phyloP scores from a whole-genome alignment of 768 basidiomycete genomes.

The Cystofilobasidium ferigula region DNA sequence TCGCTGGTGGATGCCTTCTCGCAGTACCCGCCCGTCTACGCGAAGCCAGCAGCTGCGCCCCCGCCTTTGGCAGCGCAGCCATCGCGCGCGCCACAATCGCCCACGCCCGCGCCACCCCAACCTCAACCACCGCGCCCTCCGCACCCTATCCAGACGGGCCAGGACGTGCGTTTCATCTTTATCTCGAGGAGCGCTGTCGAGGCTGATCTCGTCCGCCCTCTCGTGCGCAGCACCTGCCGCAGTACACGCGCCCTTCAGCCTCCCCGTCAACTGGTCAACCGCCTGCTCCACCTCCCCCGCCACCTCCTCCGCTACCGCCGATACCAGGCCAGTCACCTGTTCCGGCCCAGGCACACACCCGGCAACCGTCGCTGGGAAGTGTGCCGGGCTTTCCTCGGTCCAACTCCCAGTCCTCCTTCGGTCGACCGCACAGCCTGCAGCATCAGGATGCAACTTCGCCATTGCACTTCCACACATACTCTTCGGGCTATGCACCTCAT shows the following conservation, averaged over 20 bases:
- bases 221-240: slow-evolving; percentile 26
- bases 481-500: slow-evolving; percentile 10
- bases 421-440: neutral
- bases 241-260: slow-evolving; percentile 24
- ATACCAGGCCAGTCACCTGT: slow-evolving; percentile 3
- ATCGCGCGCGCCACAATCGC: slow-evolving; percentile 27
- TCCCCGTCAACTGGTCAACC: slow-evolving; percentile 27
- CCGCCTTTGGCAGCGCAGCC: slow-evolving; percentile 2
- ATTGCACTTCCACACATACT: neutral
- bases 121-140: neutral
- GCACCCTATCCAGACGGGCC: neutral
- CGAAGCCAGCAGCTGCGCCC: slow-evolving; percentile 46
- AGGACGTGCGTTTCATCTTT: neutral
- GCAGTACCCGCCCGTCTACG: slow-evolving; percentile 73
- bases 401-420: neutral
- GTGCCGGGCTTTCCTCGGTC: neutral
- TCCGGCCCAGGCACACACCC: neutral
- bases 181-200: neutral
- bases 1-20: slow-evolving; percentile 76
- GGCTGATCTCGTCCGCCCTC: neutral
- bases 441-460: neutral
- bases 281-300: slow-evolving; percentile 27
- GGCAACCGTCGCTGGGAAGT: neutral
- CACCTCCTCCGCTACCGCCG: slow-evolving; percentile 26
- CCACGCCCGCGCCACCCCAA: slow-evolving; percentile 13